phyloP scores from a whole-genome alignment of 306 rosid species.

The Dalbergia oliveri region DNA sequence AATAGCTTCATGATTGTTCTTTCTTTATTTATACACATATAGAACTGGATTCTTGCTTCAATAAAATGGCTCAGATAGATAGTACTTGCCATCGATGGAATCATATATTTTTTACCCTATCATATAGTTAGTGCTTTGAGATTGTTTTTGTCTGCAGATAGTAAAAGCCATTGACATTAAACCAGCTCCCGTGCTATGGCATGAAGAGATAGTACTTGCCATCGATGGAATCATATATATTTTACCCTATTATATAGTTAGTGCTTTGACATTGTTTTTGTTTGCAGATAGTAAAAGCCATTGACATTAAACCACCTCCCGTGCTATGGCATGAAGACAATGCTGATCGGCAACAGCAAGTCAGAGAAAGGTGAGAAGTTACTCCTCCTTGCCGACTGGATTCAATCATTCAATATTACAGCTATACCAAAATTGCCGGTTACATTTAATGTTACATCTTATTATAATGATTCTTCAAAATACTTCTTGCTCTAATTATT shows the following conservation, averaged over 20 bases:
- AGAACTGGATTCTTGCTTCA: too few species aligned
- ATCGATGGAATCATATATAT: too few species aligned
- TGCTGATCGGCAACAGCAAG: constrained; percentile 68
- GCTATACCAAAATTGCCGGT: too few species aligned
- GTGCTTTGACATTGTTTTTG: constrained; percentile 29
- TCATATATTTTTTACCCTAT: too few species aligned
- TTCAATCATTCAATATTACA: constrained; percentile 1
- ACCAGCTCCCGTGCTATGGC: constrained; percentile 87
- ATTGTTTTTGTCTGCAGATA: constrained; percentile 65
- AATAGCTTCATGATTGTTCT: too few species aligned
- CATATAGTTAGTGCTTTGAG: background rate
- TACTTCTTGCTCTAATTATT: constrained; percentile 35
- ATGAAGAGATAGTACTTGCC: constrained; percentile 63
- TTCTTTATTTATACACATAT: too few species aligned
- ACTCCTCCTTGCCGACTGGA: too few species aligned
- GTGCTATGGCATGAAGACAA: constrained; percentile 92
- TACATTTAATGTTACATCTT: too few species aligned
- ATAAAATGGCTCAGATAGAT: constrained; percentile 26
- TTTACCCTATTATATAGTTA: too few species aligned
- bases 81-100: background rate
- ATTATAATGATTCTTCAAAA: background rate
- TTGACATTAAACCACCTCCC: constrained; percentile 84
- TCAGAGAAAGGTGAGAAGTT: constrained; percentile 82
- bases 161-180: constrained; percentile 75
- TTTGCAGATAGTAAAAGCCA: constrained; percentile 76